Evolutionary conservation across 805 yeast genomes (phyloP), one percentile per base, ranked within the genome.

Genomic region (Hanseniaspora hatyaiensis): DNA sequence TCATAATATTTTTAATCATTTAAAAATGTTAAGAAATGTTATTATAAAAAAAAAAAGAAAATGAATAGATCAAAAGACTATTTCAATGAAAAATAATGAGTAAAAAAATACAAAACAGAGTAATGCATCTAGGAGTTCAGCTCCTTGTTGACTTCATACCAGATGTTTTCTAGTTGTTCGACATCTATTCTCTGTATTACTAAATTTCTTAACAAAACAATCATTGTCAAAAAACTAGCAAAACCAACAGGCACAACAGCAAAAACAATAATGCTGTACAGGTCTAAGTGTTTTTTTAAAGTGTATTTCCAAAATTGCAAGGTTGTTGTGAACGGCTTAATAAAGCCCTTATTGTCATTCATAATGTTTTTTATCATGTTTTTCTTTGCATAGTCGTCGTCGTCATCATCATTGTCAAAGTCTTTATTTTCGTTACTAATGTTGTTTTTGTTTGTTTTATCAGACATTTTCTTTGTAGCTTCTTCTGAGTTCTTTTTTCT

Each of bases 161-260:
- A 30, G n/a, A 57, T 43, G 22, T 54, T 51, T 40, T 55, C 61
- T 18, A 63, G 51, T 49, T 63, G 65, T 51, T 65, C 71, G 11
- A 69, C 60, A 53, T 82, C 94, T 45, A 85, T 61, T 50, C 95
- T 72, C 44, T 86, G 69, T 22, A 87, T 83, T 53, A 87, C 69
- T 42, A 87, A 65, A 41, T 82, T 75, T 51, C 97, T 66, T 15
- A 89, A 65, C 32, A 89, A 65, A 0, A 88, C 92, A 31, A 87
- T 69, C 95, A 88, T 85, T 2, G 97, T 87, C 20, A 88, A 65
- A 57, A 92, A 89, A 55, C 96, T 84, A 4, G 97, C 96, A 51
- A 89, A 58, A 0, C 98, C 97, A 15, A 89, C 86, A 0, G 98
- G 98, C n/a, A 89, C 96, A 34, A 89, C 98, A 2, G 97, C 96